phyloP scores from a whole-genome alignment of 352 stramenopile genomes.

The Phytophthora quininea region DNA sequence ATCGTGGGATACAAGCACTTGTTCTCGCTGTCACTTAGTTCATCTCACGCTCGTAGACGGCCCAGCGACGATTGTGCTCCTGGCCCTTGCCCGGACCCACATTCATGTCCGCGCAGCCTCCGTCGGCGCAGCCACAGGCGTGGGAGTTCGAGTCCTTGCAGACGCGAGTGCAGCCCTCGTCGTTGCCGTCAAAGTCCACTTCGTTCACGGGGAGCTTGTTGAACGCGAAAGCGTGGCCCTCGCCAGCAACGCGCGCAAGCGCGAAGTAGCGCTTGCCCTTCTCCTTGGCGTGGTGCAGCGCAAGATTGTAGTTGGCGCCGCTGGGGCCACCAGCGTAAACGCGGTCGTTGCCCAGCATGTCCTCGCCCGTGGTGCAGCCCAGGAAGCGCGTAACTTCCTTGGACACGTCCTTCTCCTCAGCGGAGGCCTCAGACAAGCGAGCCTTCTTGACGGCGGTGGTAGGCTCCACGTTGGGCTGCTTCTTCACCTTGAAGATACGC shows the following conservation, averaged over 20 bases:
- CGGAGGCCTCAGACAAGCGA: slow-evolving; percentile 53
- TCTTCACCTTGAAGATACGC: slow-evolving; percentile 95
- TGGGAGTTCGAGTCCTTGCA: slow-evolving; percentile 81
- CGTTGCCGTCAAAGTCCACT: slow-evolving; percentile 76
- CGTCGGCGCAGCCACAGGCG: slow-evolving; percentile 87
- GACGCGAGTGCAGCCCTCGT: slow-evolving; percentile 75
- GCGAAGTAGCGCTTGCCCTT: slow-evolving; percentile 91
- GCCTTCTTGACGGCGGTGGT: slow-evolving; percentile 73
- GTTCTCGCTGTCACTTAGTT: slow-evolving; percentile 20
- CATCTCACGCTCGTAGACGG: slow-evolving; percentile 80
- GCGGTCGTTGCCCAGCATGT: slow-evolving; percentile 85
- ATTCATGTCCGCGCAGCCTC: slow-evolving; percentile 73
- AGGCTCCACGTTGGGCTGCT: slow-evolving; percentile 80
- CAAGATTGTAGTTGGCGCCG: slow-evolving; percentile 91
- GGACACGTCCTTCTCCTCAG: slow-evolving; percentile 61
- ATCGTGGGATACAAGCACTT: neutral
- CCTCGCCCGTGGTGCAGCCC: slow-evolving; percentile 84
- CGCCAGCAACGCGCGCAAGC: slow-evolving; percentile 70
- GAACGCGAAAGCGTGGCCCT: slow-evolving; percentile 92
- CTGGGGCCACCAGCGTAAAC: slow-evolving; percentile 88
- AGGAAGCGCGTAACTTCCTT: slow-evolving; percentile 83
- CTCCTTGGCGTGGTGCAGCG: slow-evolving; percentile 81
- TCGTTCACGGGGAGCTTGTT: slow-evolving; percentile 78
- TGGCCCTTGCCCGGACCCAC: slow-evolving; percentile 74
- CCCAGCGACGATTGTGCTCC: slow-evolving; percentile 91